A percentile compares a stretch with the other conserved stretches of the same genome.
Evolutionary conservation across 306 rosid genomes (phyloP).

Genomic region (Vicia villosa): DNA sequence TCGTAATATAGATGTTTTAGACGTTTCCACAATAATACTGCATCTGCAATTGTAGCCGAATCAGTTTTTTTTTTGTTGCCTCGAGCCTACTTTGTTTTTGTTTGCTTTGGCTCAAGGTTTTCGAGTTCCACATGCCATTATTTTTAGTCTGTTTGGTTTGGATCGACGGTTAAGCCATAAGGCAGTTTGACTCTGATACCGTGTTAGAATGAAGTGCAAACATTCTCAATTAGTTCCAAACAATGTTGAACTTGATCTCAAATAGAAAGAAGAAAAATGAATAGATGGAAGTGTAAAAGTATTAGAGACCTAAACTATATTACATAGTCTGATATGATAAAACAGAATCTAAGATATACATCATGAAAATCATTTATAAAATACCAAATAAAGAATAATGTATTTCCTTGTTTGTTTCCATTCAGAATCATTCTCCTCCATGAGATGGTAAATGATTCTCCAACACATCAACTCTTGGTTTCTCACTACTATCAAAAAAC

Average conservation of each 20-base stretch:
- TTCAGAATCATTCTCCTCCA: constrained; percentile 45
- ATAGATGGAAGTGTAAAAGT: background rate
- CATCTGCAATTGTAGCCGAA: no score
- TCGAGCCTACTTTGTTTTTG: background rate
- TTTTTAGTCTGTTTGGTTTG: background rate
- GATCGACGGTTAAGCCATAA: background rate
- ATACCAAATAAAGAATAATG: background rate
- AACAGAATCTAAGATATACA: background rate
- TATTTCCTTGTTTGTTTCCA: background rate
- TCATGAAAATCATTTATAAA: constrained; percentile 1
- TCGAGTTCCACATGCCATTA: background rate
- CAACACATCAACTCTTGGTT: constrained; percentile 41
- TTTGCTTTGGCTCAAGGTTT: background rate
- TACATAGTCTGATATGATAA: background rate
- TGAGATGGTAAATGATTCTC: constrained; percentile 49
- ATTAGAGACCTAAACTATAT: background rate
- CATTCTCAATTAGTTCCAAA: background rate
- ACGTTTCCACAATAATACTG: no score
- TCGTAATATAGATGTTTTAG: no score
- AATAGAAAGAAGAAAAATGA: background rate
- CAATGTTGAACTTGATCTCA: background rate
- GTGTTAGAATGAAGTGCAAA: background rate
- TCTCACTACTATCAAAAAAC: constrained; percentile 48
- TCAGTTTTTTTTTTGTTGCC: no score
- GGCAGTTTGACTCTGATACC: background rate